Conservation (phyloP, 345 rosid species). For the Kernera saxatilis region DNA sequence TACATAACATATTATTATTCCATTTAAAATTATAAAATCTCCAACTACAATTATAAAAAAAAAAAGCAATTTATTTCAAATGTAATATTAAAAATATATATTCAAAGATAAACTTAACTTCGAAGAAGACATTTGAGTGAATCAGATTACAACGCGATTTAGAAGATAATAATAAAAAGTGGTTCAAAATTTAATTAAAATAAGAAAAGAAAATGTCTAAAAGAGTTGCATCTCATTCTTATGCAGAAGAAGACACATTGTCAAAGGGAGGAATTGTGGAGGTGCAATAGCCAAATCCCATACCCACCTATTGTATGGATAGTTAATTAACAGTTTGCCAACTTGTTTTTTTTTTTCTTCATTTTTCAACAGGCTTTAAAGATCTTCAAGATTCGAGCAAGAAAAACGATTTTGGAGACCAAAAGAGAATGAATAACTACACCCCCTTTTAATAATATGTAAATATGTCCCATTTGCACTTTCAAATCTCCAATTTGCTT, state of each 20-base stretch:
- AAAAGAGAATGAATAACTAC: background rate
- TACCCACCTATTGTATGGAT: background rate
- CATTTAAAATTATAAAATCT: background rate
- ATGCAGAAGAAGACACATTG: conserved; percentile 7
- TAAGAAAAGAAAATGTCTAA: conserved; percentile 6
- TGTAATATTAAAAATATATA: background rate
- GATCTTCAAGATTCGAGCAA: conserved; percentile 23
- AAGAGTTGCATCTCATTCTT: conserved; percentile 21
- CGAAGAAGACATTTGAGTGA: background rate
- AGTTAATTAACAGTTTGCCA: conserved; percentile 20
- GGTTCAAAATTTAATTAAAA: background rate
- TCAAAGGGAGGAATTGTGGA: conserved; percentile 16
- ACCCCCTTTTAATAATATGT: background rate
- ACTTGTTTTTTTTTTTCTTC: conserved; percentile 24
- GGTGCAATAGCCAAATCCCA: conserved; percentile 15
- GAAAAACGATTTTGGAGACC: conserved; percentile 15
- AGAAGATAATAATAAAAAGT: background rate
- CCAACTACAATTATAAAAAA: background rate
- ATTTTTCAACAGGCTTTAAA: background rate
- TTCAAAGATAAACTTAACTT: background rate
- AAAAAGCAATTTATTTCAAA: background rate
- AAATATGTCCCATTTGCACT: conserved; percentile 12
- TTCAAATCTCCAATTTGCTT: background rate
- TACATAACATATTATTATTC: background rate
- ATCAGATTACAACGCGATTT: conserved; percentile 1